Evolutionary conservation across 1,284 basidiomycete species (phyloP).

Genomic region (Malassezia vespertilionis): DNA sequence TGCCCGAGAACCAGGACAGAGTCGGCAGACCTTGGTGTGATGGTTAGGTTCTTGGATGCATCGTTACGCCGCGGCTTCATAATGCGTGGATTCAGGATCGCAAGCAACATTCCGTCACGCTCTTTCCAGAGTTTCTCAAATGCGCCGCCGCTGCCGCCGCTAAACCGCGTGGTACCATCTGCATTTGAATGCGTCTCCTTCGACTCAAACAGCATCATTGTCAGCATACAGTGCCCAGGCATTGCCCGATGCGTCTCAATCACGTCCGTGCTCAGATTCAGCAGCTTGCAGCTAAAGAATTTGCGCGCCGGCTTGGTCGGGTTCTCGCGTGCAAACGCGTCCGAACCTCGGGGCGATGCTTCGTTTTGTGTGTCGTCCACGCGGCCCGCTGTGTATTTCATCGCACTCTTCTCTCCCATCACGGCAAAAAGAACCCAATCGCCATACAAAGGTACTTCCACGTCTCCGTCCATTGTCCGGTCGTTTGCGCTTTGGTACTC

Average conservation of each 20-base stretch:
- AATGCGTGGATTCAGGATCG: conserved; percentile 75
- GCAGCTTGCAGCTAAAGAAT: conserved; percentile 74
- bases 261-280: conserved; percentile 54
- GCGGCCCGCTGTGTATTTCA: conserved; percentile 53
- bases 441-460: conserved; percentile 77
- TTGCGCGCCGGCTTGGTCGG: conserved; percentile 55
- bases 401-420: conserved; percentile 67
- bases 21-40: conserved; percentile 70
- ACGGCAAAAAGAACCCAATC: conserved; percentile 87
- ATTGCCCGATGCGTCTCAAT: conserved; percentile 2
- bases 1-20: conserved; percentile 74
- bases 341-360: background rate
- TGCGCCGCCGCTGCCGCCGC: conserved; percentile 79
- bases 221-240: conserved; percentile 63
- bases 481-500: conserved; percentile 6
- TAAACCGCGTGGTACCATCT: no score
- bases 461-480: conserved; percentile 50
- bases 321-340: background rate
- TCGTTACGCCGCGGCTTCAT: conserved; percentile 45
- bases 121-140: conserved; percentile 77
- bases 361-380: conserved; percentile 1
- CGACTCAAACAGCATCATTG: conserved; percentile 75
- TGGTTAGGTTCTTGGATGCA: conserved; percentile 62
- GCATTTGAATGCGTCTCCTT: conserved; percentile 51
- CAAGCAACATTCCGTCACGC: conserved; percentile 75